These are phyloP conservation scores for Berberis thunbergii DNA, from an alignment of 164 flowering plant genomes.

Conservation along the genomic window DNA sequence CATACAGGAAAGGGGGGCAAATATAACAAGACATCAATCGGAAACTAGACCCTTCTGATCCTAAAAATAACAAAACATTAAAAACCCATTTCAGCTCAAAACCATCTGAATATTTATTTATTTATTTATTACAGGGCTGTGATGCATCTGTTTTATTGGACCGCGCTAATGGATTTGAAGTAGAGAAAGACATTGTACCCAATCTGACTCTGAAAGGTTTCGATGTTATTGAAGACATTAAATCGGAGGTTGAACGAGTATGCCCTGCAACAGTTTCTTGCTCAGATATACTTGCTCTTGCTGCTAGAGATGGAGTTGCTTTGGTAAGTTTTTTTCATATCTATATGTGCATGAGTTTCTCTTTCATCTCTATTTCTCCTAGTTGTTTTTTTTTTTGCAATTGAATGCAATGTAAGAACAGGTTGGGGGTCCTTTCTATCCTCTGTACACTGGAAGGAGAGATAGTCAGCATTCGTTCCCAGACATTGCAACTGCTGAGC, in stretches of 20 bases:
- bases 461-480: constrained; percentile 25
- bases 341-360: neutral
- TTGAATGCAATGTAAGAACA: neutral
- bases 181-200: neutral
- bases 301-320: constrained; percentile 3
- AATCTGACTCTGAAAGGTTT: neutral
- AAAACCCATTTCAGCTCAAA: neutral
- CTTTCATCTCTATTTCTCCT: neutral
- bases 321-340: neutral
- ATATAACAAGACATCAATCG: too few species aligned
- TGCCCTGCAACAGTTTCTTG: constrained; percentile 7
- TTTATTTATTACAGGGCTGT: neutral
- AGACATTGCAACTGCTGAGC: constrained; percentile 17
- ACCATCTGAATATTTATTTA: neutral
- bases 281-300: constrained; percentile 8
- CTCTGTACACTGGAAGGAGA: constrained; percentile 36
- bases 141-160: constrained; percentile 1
- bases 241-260: neutral
- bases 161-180: neutral
- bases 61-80: neutral
- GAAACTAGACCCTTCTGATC: neutral
- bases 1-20: neutral
- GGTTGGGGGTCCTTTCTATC: constrained; percentile 20
- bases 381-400: neutral
- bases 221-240: neutral